Evolutionary conservation across 495 filamentous ascomycete species (phyloP), one percentile per base, ranked within the genome.

Genomic region (Apodospora peruviana): DNA sequence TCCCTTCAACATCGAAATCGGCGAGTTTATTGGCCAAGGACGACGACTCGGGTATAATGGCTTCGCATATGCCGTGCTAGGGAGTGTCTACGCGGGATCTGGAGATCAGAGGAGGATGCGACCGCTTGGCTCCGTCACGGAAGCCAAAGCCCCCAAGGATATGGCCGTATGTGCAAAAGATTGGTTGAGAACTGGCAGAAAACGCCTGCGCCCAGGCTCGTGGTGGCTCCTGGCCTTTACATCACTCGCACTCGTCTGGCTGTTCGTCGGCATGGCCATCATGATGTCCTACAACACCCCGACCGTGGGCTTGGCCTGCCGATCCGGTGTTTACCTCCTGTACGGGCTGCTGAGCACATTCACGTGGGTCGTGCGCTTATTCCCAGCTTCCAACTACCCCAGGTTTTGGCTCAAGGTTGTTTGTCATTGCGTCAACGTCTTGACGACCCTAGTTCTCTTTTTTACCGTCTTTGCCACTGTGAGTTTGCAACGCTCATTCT

Each of bases 281-380:
- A 53, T 72, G 41, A 35, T 76, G n/a, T 70, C 66, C 0, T 72
- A 56, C 46, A 65, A 59, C 44, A 75, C 68, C 1, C 73, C 73
- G 0, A 76, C 73, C 2, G 68, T 75, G n/a, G 76, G 76, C 2
- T 50, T 78, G 5, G 70, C 69, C 2, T 79, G 76, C 47, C 62
- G 76, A 19, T 74, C 67, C 32, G 72, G 74, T 2, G 70, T 68
- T 0, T 79, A 77, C 47, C 47, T 73, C 14, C 53, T 74, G 14
- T 79, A 71, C 46, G 47, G 61, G 3, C 23, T 65, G n/a, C 45
- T 70, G 5, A 53, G 61, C 11, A 36, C 59, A 4, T 44, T 41
- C 1, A 50, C 65, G 10, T 58, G 75, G 25, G 9, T 67, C 5
- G 37, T 44, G n/a, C 17, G 29, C 35, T 18, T 45, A 32, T 32